Conservation (phyloP, 306 rosid genomes). For the Trichosanthes cucumerina region DNA sequence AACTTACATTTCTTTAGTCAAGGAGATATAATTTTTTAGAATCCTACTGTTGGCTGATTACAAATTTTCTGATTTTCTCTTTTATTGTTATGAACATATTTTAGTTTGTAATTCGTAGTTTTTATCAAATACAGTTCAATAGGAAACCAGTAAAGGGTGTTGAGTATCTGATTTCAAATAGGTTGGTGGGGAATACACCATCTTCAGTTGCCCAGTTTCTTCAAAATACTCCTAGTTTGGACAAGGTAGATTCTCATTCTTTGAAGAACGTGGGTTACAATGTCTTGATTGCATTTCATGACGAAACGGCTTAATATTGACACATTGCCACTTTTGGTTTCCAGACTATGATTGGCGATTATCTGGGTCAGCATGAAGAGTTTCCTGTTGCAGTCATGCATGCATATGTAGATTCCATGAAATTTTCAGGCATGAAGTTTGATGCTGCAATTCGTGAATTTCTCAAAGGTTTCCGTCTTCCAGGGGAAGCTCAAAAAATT, state of each 20-base stretch:
- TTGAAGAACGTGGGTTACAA: conserved; percentile 11
- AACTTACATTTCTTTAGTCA: conserved; percentile 13
- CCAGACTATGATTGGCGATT: conserved; percentile 94
- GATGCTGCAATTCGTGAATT: conserved; percentile 89
- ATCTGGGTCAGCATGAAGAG: conserved; percentile 98
- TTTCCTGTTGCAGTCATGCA: conserved; percentile 98
- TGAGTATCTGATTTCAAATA: conserved; percentile 72
- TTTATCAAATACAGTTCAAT: conserved; percentile 74
- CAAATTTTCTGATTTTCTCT: not conserved
- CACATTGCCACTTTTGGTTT: conserved; percentile 23
- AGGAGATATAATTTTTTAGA: conserved; percentile 10
- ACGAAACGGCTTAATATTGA: not conserved
- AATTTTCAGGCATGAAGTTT: conserved; percentile 87
- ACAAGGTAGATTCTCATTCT: conserved; percentile 57
- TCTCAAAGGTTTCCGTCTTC: conserved; percentile 95
- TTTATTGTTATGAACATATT: conserved; percentile 14
- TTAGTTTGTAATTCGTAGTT: conserved; percentile 33
- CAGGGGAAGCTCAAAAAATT: conserved; percentile 99
- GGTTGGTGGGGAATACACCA: conserved; percentile 76
- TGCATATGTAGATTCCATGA: conserved; percentile 89
- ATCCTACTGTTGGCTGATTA: not conserved
- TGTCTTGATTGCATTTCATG: conserved; percentile 3
- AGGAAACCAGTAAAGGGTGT: conserved; percentile 80
- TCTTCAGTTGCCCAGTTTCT: conserved; percentile 88
- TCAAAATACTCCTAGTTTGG: conserved; percentile 68